Percentiles rank a stretch among this genome's conserved stretches.
phyloP scores from a whole-genome alignment of 305 asterid genomes.

The Solanum aculeatissimum region DNA sequence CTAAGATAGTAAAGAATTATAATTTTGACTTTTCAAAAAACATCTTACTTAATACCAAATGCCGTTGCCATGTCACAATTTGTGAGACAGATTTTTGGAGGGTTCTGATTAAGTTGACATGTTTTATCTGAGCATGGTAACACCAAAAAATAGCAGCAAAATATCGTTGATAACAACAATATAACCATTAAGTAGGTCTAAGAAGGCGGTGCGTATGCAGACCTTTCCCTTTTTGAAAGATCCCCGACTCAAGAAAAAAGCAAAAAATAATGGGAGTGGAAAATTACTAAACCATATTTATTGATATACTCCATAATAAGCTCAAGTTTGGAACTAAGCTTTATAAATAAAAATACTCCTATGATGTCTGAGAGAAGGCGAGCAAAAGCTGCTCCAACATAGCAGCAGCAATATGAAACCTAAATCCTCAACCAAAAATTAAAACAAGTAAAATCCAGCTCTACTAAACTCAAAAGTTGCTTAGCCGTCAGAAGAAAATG shows the following conservation, averaged over 20 bases:
- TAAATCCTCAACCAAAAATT: background rate
- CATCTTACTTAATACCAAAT: too few relatives aligned
- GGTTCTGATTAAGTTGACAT: background rate
- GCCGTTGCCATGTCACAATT: too few relatives aligned
- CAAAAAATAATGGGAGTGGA: background rate
- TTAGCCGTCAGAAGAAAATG: background rate
- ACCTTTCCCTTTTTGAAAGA: too few relatives aligned
- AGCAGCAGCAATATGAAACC: background rate
- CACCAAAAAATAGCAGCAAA: background rate
- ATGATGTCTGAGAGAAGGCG: background rate
- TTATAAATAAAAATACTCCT: background rate
- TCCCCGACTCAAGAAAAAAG: too few relatives aligned
- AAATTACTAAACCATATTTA: background rate
- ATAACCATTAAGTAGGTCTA: too few relatives aligned
- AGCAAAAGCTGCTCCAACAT: background rate
- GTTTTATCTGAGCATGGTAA: background rate
- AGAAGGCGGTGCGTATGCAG: too few relatives aligned
- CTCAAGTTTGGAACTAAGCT: background rate
- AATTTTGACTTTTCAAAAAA: background rate
- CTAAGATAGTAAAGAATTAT: background rate
- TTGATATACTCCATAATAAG: background rate
- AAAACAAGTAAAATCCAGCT: background rate
- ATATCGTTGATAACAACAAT: background rate
- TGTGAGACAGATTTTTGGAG: background rate
- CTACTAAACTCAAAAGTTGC: background rate